Base-by-base conservation (phyloP, 371 early-diverging fungal species). In the Rhizopus sp. region DNA sequence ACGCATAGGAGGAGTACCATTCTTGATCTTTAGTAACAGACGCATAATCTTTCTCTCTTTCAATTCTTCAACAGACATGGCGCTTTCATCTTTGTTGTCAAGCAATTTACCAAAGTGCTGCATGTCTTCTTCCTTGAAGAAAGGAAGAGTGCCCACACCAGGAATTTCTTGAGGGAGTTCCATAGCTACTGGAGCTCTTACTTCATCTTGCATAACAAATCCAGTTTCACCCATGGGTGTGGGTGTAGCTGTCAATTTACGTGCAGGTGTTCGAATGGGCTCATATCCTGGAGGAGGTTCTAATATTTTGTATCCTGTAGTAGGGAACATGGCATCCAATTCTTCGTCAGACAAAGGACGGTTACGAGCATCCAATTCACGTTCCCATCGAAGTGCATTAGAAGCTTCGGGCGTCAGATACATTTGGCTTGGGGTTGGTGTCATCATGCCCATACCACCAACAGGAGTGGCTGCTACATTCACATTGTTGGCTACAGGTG, bases 1-100 rank as follows among this genome's bases (percentile, higher is more conserved):
- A 58, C 99, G 90, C 88, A 93, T 86, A 5, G 95, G 93, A 3
- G 98, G 96, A 1, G 95, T 90, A 45, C 99, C 99, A 62, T 99
- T 99, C 83, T 99, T 99, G 77, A 99, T 96, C 66, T 93, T 93
- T 32, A 99, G 80, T 58, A 99, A 68, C 48, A 97, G 70, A 23
- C 96, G 84, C 95, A 98, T 90, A 56, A 98, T 95, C 69, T 96
- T 94, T 41, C 97, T 85, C 70, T 97, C 97, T 72, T 92, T 94
- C 53, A 91, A 72, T 62, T 97, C 98, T 38, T 92, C 96, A 3
- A 90, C 79, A 4, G 90, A 82, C 77, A 98, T 72, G 40, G 84
- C 78, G n/a, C 81, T 78, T 55, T 98, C 97, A 60, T 91, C 91
- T 51, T 88, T 81, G 30, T 92, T 90, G 35, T 93, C 93, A 45